Conservation (phyloP, 768 basidiomycete species). For the Epithele typhae region DNA sequence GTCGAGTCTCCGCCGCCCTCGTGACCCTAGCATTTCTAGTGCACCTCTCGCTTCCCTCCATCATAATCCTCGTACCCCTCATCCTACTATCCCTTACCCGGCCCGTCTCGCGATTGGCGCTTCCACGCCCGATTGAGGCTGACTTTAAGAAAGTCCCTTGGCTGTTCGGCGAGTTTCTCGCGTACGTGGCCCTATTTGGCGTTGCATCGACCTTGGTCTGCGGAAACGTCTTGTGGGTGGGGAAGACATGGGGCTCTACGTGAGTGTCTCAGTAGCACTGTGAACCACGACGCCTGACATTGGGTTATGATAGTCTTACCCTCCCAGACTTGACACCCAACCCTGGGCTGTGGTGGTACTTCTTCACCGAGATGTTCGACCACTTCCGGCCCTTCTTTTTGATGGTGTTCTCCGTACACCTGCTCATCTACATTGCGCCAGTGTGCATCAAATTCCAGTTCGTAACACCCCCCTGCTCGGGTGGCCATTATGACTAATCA, state of each 20-base stretch:
- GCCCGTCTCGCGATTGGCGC: constrained; percentile 65
- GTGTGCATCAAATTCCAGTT: constrained; percentile 87
- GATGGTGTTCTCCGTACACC: constrained; percentile 83
- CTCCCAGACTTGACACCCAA: constrained; percentile 92
- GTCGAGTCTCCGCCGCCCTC: constrained; percentile 51
- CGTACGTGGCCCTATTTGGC: constrained; percentile 46
- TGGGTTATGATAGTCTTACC: constrained; percentile 73
- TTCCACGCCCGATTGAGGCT: constrained; percentile 37
- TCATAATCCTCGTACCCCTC: constrained; percentile 62
- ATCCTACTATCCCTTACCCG: constrained; percentile 60
- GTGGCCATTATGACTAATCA: background rate
- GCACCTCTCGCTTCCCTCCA: constrained; percentile 68
- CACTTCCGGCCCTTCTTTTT: constrained; percentile 95
- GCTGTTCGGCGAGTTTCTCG: constrained; percentile 44
- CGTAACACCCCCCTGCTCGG: too few relatives aligned
- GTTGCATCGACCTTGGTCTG: constrained; percentile 50
- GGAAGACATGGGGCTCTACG: constrained; percentile 84
- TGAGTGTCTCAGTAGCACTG: constrained; percentile 38
- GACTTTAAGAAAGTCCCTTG: constrained; percentile 22
- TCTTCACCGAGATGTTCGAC: constrained; percentile 99
- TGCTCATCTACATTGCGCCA: constrained; percentile 77
- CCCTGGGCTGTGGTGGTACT: constrained; percentile 97
- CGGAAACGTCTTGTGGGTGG: constrained; percentile 65
- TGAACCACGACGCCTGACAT: too few relatives aligned
- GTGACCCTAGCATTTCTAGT: constrained; percentile 66